phyloP scores from a whole-genome alignment of 768 basidiomycete species.

The Collybia sordida region DNA sequence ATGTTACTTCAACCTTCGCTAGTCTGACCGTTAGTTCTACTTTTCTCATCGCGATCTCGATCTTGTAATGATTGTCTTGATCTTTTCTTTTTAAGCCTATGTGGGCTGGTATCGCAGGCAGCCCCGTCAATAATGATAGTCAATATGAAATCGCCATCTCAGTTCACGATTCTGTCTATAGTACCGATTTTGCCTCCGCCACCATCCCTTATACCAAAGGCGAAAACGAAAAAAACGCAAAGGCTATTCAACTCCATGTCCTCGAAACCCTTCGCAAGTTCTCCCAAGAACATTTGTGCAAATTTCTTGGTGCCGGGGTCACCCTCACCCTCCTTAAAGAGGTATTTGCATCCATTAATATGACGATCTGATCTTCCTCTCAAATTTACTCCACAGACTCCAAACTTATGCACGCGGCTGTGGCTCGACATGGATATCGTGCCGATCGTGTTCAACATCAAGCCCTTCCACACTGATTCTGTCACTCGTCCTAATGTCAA shows the following conservation, averaged over 20 bases:
- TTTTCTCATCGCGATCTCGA: slow-evolving; percentile 14
- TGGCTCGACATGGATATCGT: slow-evolving; percentile 86
- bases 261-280: slow-evolving; percentile 69
- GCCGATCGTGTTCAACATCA: slow-evolving; percentile 85
- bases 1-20: slow-evolving; percentile 52
- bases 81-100: slow-evolving; percentile 56
- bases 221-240: slow-evolving; percentile 53
- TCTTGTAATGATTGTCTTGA: slow-evolving; percentile 18
- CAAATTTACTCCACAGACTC: slow-evolving; percentile 42
- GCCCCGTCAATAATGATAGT: slow-evolving; percentile 55
- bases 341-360: slow-evolving; percentile 33
- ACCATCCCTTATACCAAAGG: slow-evolving; percentile 50
- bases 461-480: slow-evolving; percentile 78
- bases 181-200: slow-evolving; percentile 71
- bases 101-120: slow-evolving; percentile 83
- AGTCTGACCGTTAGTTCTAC: slow-evolving; percentile 60
- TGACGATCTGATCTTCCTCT: slow-evolving; percentile 16
- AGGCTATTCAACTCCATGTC: slow-evolving; percentile 63
- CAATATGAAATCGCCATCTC: slow-evolving; percentile 74
- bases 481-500: slow-evolving; percentile 77
- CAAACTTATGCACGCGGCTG: slow-evolving; percentile 82
- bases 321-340: slow-evolving; percentile 70
- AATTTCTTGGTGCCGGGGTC: slow-evolving; percentile 83
- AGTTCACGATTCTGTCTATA: slow-evolving; percentile 84
- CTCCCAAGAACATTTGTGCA: slow-evolving; percentile 76